Conservation (phyloP, 352 stramenopile genomes). For the Phytophthora macrochlamydospora region DNA sequence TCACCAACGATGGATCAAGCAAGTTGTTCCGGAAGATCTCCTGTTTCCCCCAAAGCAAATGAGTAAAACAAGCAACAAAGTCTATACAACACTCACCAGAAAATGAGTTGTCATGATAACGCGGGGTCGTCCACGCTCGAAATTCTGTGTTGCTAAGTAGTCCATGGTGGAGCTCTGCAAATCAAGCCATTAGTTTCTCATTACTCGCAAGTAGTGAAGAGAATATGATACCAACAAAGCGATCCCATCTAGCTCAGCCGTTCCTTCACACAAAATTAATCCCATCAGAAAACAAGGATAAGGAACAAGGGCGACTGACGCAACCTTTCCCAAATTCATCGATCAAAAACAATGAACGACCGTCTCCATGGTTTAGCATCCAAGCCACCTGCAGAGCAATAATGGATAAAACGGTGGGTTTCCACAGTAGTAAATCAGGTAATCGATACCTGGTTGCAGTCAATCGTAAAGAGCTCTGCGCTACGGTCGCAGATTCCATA, state of each 20-base stretch:
- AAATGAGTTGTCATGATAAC: conserved; percentile 86
- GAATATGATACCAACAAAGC: conserved; percentile 62
- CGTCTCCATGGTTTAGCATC: conserved; percentile 80
- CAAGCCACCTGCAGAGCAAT: conserved; percentile 59
- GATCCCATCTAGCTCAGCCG: conserved; percentile 73
- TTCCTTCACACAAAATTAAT: conserved; percentile 42
- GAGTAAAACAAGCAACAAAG: neutral
- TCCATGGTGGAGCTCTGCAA: conserved; percentile 48
- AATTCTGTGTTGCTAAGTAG: conserved; percentile 46
- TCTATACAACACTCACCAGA: conserved; percentile 44
- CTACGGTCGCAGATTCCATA: conserved; percentile 75
- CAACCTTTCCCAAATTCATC: conserved; percentile 90
- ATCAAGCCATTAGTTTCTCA: conserved; percentile 1
- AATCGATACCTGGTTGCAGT: conserved; percentile 76
- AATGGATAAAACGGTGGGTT: conserved; percentile 1
- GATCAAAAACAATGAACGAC: conserved; percentile 74
- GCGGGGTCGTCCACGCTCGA: conserved; percentile 38
- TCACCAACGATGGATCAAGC: conserved; percentile 32
- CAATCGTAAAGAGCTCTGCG: conserved; percentile 88
- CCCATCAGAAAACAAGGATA: too few relatives aligned
- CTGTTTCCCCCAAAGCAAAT: conserved; percentile 27
- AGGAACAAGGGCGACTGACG: too few relatives aligned
- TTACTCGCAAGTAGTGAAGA: neutral
- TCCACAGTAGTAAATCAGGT: too few relatives aligned
- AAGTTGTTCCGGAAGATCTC: conserved; percentile 65